These are phyloP conservation scores for Nigrograna mackinnonii DNA, from an alignment of 2,329 filamentous ascomycete species.

Conservation along the genomic window DNA sequence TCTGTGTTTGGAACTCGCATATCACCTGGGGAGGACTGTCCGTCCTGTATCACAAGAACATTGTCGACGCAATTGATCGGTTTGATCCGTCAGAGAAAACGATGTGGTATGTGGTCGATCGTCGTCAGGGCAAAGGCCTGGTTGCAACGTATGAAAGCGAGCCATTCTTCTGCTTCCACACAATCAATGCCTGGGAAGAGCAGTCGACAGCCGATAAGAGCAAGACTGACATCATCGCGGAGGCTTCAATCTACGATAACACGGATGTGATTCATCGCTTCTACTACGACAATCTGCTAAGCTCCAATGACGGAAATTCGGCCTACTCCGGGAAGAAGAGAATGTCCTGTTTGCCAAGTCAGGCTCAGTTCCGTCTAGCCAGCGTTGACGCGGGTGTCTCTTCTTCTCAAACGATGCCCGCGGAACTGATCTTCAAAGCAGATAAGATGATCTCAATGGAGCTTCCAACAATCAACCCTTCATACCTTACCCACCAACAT, in stretches of 20 bases:
- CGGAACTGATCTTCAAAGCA: slow-evolving; percentile 52
- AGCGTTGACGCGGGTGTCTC: slow-evolving; percentile 39
- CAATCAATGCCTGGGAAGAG: slow-evolving; percentile 76
- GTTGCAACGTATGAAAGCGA: slow-evolving; percentile 70
- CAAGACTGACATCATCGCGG: slow-evolving; percentile 64
- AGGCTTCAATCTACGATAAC: slow-evolving; percentile 67
- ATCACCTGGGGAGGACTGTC: slow-evolving; percentile 61
- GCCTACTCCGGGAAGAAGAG: slow-evolving; percentile 24
- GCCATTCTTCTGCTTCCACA: slow-evolving; percentile 79
- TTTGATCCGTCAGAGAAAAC: slow-evolving; percentile 63
- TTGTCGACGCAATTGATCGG: slow-evolving; percentile 68
- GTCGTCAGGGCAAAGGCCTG: slow-evolving; percentile 63
- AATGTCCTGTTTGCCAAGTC: slow-evolving; percentile 26
- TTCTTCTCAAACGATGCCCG: slow-evolving; percentile 12
- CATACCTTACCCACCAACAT: slow-evolving; percentile 55
- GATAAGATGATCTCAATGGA: slow-evolving; percentile 60
- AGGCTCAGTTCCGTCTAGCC: slow-evolving; percentile 32
- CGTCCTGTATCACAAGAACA: slow-evolving; percentile 67
- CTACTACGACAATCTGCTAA: slow-evolving; percentile 59
- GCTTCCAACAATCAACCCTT: slow-evolving; percentile 68
- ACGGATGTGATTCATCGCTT: slow-evolving; percentile 67
- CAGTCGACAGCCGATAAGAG: slow-evolving; percentile 30
- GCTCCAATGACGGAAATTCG: slow-evolving; percentile 13
- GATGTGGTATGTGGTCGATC: slow-evolving; percentile 77
- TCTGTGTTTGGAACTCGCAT: slow-evolving; percentile 73